These are phyloP conservation scores for Pisolithus orientalis DNA, from an alignment of 768 basidiomycete genomes.

Conservation along the genomic window DNA sequence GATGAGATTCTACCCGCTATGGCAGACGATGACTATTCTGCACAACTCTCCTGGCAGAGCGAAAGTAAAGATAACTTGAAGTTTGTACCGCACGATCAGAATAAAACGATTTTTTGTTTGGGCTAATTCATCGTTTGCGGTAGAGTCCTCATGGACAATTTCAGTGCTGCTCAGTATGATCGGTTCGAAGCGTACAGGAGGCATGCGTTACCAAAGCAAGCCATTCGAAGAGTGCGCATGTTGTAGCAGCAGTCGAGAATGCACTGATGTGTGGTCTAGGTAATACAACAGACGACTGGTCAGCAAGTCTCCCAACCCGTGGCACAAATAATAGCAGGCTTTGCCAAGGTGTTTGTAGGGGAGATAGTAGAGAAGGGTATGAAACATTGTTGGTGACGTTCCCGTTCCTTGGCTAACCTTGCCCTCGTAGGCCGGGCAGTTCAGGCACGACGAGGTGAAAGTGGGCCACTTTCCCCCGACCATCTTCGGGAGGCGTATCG, in stretches of 20 bases:
- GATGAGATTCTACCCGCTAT: conserved; percentile 77
- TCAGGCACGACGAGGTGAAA: conserved; percentile 64
- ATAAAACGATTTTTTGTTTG: conserved; percentile 2
- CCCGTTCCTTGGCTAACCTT: neutral
- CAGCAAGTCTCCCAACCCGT: conserved; percentile 84
- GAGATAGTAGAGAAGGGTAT: conserved; percentile 87
- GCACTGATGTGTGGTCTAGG: conserved; percentile 33
- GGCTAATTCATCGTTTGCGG: conserved; percentile 1
- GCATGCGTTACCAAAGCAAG: conserved; percentile 77
- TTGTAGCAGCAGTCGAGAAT: neutral
- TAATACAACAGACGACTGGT: conserved; percentile 75
- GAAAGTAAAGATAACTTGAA: conserved; percentile 86
- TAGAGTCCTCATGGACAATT: conserved; percentile 86
- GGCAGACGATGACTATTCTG: conserved; percentile 87
- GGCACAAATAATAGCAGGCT: conserved; percentile 84
- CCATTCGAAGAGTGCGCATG: conserved; percentile 62
- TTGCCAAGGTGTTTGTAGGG: conserved; percentile 88
- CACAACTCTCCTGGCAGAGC: conserved; percentile 76
- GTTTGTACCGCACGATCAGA: conserved; percentile 31
- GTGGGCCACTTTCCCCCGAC: conserved; percentile 79
- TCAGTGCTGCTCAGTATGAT: conserved; percentile 78
- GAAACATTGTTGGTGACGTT: neutral
- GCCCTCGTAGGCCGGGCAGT: conserved; percentile 58
- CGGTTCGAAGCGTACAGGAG: conserved; percentile 85
- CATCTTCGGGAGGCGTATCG: conserved; percentile 88